Conservation (phyloP, 2,329 filamentous ascomycete genomes). For the Phyllosticta citribraziliensis region DNA sequence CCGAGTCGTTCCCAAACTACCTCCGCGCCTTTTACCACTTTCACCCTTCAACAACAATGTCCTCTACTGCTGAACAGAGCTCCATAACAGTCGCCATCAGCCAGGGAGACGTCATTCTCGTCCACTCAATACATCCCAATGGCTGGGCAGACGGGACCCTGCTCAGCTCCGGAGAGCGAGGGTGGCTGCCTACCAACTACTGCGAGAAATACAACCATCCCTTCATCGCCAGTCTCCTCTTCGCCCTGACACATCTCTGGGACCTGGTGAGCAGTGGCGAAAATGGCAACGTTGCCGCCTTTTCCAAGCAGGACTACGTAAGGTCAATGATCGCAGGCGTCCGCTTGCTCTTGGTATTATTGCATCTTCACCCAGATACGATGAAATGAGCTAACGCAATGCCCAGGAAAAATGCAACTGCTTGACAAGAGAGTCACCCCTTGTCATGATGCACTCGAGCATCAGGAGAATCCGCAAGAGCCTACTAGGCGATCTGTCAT, state of each 20-base stretch:
- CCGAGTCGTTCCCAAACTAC: conserved; percentile 79
- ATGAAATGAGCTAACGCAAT: background rate
- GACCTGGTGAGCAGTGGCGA: conserved; percentile 73
- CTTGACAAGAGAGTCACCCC: conserved; percentile 67
- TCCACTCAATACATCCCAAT: conserved; percentile 95
- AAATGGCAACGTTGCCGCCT: conserved; percentile 65
- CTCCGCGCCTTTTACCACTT: conserved; percentile 91
- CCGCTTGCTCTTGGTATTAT: conserved; percentile 69
- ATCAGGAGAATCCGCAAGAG: conserved; percentile 77
- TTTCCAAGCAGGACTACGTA: conserved; percentile 88
- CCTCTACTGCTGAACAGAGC: conserved; percentile 60
- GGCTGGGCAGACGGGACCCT: conserved; percentile 97
- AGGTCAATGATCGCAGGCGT: conserved; percentile 90
- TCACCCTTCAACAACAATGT: conserved; percentile 64
- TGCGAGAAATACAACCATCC: conserved; percentile 90
- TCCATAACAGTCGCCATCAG: conserved; percentile 73
- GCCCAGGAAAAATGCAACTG: conserved; percentile 76
- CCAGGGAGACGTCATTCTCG: conserved; percentile 82
- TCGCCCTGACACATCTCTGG: conserved; percentile 85
- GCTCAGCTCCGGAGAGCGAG: conserved; percentile 72
- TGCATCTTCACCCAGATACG: background rate
- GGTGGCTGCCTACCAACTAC: conserved; percentile 97
- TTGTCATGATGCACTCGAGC: conserved; percentile 65
- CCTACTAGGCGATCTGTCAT: conserved; percentile 78
- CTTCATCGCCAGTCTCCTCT: conserved; percentile 74